Percentiles rank a stretch among this genome's conserved stretches.
Evolutionary conservation across 2,329 filamentous ascomycete species (phyloP).

Genomic region (Fusarium verrucosum): DNA sequence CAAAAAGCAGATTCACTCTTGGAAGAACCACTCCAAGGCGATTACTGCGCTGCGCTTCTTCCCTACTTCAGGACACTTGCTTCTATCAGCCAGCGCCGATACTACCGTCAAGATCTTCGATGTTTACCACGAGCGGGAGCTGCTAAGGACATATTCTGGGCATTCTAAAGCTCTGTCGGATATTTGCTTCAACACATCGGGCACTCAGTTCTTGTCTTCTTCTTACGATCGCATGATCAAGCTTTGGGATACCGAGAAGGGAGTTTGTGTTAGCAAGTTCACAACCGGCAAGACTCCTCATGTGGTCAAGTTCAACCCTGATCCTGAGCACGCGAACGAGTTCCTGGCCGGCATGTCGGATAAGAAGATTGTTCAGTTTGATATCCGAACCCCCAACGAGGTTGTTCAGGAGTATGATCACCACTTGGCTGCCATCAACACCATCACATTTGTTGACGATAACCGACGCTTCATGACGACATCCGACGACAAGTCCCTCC

Average conservation of each 20-base stretch:
- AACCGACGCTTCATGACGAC: constrained; percentile 97
- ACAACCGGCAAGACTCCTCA: constrained; percentile 95
- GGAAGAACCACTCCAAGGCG: constrained; percentile 83
- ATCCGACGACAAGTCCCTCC: constrained; percentile 93
- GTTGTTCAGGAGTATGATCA: constrained; percentile 98
- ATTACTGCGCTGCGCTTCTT: constrained; percentile 93
- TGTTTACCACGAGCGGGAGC: constrained; percentile 86
- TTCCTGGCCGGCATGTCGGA: constrained; percentile 98
- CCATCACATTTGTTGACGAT: constrained; percentile 94
- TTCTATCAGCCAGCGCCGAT: constrained; percentile 91
- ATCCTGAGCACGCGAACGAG: constrained; percentile 78
- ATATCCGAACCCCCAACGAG: constrained; percentile 79
- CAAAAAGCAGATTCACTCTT: constrained; percentile 92
- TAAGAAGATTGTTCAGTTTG: constrained; percentile 98
- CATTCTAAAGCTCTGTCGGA: constrained; percentile 92
- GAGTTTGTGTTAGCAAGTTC: constrained; percentile 86
- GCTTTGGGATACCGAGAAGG: constrained; percentile 97
- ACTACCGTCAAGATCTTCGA: constrained; percentile 94
- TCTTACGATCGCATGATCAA: constrained; percentile 97
- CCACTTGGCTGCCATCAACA: constrained; percentile 97
- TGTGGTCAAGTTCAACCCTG: constrained; percentile 92
- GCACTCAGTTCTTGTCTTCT: constrained; percentile 86
- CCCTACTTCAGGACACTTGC: constrained; percentile 83
- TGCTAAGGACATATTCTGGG: constrained; percentile 89
- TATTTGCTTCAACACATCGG: constrained; percentile 83